Evolutionary conservation across 495 filamentous ascomycete genomes (phyloP), one percentile per base, ranked within the genome.

Genomic region (Apodospora peruviana): DNA sequence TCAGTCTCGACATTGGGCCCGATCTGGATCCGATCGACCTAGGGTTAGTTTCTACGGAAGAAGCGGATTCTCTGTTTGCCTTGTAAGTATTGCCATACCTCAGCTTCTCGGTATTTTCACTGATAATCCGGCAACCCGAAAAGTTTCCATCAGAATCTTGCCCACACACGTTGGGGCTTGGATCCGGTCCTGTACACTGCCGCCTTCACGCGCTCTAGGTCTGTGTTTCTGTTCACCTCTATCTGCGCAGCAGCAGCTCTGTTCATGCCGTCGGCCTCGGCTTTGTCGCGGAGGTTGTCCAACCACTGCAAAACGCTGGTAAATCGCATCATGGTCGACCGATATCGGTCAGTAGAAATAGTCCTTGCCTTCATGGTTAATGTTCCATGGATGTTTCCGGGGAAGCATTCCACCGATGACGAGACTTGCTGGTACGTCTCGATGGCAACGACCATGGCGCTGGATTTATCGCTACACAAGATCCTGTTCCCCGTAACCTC

Each of bases 291-390:
- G 35, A 66, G 85, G 36, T 68, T 88, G 8, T 79, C 77, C 0
- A 74, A 74, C 44, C 84, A 87, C 57, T 79, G 79, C 57, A 85
- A 82, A 51, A 69, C 68, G 37, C 74, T 88, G 10, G 84, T 81
- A 0, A 75, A 80, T 41, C 72, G 76, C 18, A 73, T 86, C 20
- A 78, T 83, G 32, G 60, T 68, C 0, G 70, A 79, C 35, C 74
- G 83, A 2, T 71, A 79, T 53, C 76, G 79, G 29, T 88, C 85
- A 5, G 81, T 84, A 7, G 85, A 88, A 59, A 86, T 88, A 47
- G 77, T 88, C 4, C 59, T 88, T 12, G 85, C 81, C 2, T 88
- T 86, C 51, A 85, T 87, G 81, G 76, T 84, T n/a, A 86, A 87
- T 53, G 76, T 88, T 20, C 84, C 85, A 10, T 88, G 85, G 85